Evolutionary conservation across 108 stramenopile species (phyloP).

Genomic region (Pseudonitzschia delicatissima): DNA sequence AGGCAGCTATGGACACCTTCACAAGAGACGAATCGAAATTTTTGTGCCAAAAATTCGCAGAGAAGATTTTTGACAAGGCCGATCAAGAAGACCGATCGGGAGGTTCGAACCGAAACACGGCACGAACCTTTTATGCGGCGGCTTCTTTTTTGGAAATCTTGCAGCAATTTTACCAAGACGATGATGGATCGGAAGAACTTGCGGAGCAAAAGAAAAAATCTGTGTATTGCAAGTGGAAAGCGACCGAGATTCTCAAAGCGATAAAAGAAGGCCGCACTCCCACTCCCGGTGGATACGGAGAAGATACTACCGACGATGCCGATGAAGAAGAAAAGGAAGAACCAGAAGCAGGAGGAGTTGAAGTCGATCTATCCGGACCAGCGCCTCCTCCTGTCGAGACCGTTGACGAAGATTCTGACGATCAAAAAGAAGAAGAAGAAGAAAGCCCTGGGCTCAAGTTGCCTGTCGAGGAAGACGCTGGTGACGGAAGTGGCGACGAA

Average conservation of each 20-base stretch:
- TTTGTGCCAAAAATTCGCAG: constrained; percentile 73
- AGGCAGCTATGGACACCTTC: constrained; percentile 67
- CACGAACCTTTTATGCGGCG: constrained; percentile 90
- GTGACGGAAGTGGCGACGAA: constrained; percentile 36
- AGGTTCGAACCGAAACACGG: constrained; percentile 71
- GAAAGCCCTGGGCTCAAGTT: constrained; percentile 6
- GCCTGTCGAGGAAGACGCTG: constrained; percentile 28
- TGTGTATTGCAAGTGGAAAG: constrained; percentile 91
- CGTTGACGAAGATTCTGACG: constrained; percentile 3
- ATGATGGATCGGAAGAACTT: constrained; percentile 38
- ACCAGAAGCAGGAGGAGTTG: constrained; percentile 7
- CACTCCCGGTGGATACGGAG: constrained; percentile 77
- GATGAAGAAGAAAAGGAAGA: constrained; percentile 30
- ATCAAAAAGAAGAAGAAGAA: constrained; percentile 14
- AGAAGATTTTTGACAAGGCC: constrained; percentile 84
- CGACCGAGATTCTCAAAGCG: constrained; percentile 91
- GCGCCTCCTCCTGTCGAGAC: constrained; percentile 18
- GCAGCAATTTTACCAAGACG: constrained; percentile 74
- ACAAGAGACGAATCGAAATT: constrained; percentile 65
- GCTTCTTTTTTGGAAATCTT: constrained; percentile 87
- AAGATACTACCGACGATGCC: constrained; percentile 15
- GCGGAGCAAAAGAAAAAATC: constrained; percentile 57
- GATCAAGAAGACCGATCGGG: constrained; percentile 81
- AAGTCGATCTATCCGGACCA: background rate
- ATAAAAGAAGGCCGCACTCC: constrained; percentile 84